Conservation (phyloP, 495 filamentous ascomycete species). For the Podospora sp. region DNA sequence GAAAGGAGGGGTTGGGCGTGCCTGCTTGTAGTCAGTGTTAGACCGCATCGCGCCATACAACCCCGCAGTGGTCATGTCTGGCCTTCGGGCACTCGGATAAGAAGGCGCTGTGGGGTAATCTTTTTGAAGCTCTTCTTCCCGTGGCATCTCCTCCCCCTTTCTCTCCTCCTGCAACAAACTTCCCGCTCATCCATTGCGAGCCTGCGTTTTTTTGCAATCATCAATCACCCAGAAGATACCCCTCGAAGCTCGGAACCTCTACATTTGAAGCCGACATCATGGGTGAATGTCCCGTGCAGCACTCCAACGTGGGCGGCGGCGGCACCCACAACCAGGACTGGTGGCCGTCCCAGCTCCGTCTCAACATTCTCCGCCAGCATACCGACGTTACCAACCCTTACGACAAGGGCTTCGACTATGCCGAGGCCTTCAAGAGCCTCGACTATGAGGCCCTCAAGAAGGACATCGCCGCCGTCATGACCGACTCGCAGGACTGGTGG, state of each 20-base stretch:
- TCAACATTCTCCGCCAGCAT: conserved; percentile 74
- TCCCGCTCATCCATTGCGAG: background rate
- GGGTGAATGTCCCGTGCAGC: conserved; percentile 53
- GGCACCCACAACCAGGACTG: conserved; percentile 67
- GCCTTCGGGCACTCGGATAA: conserved; percentile 14
- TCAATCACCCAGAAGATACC: background rate
- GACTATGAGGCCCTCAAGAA: conserved; percentile 74
- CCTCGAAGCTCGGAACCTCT: background rate
- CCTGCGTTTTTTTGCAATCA: background rate
- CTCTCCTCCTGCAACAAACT: background rate
- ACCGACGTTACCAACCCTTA: conserved; percentile 61
- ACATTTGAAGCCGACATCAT: conserved; percentile 24
- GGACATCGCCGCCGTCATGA: conserved; percentile 67
- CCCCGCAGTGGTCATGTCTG: conserved; percentile 12
- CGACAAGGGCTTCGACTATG: conserved; percentile 66
- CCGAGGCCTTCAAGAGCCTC: conserved; percentile 66
- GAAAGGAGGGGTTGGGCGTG: conserved; percentile 2
- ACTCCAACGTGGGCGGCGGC: conserved; percentile 60
- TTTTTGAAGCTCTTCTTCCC: background rate
- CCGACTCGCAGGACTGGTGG: conserved; percentile 76
- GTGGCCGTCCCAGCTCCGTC: conserved; percentile 67
- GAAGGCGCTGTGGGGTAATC: conserved; percentile 16
- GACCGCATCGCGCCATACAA: background rate
- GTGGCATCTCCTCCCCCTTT: conserved; percentile 1
- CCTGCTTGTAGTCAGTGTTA: conserved; percentile 1